Evolutionary conservation across 2,329 filamentous ascomycete species (phyloP).

Genomic region (Microcyclosporella mali): DNA sequence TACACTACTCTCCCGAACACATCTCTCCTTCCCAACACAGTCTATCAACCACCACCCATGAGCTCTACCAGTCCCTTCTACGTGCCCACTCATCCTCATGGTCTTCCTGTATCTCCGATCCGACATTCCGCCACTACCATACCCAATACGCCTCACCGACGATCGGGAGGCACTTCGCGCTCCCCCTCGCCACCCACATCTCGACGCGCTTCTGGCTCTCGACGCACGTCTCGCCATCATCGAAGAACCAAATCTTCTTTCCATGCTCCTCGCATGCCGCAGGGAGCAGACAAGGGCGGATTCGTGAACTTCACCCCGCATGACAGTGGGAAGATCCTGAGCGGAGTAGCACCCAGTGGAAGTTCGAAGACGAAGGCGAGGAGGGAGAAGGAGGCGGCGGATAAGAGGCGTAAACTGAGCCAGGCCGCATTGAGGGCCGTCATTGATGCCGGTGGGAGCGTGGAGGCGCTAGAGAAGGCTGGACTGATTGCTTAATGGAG

Average conservation of each 20-base stretch:
- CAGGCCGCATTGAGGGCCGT: slow-evolving; percentile 65
- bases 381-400: slow-evolving; percentile 77
- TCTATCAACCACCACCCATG: slow-evolving; percentile 10
- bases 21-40: slow-evolving; percentile 8
- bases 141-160: slow-evolving; percentile 19
- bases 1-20: slow-evolving; percentile 11
- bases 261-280: slow-evolving; percentile 23
- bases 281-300: slow-evolving; percentile 43
- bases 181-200: slow-evolving; percentile 24
- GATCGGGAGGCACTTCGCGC: slow-evolving; percentile 11
- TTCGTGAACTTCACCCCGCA: slow-evolving; percentile 89
- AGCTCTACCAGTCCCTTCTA: slow-evolving; percentile 14
- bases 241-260: slow-evolving; percentile 26
- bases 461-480: slow-evolving; percentile 39
- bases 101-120: slow-evolving; percentile 13
- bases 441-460: slow-evolving; percentile 63
- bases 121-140: slow-evolving; percentile 7
- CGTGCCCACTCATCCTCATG: slow-evolving; percentile 23
- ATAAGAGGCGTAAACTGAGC: slow-evolving; percentile 63
- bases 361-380: slow-evolving; percentile 92
- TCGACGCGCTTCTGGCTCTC: slow-evolving; percentile 16
- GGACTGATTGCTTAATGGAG: slow-evolving; percentile 28
- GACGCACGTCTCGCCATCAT: slow-evolving; percentile 19
- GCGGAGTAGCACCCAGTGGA: slow-evolving; percentile 84
- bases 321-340: slow-evolving; percentile 73